phyloP scores from a whole-genome alignment of 1,139 yeast species.

The Nakaseomyces uthaithaninus region DNA sequence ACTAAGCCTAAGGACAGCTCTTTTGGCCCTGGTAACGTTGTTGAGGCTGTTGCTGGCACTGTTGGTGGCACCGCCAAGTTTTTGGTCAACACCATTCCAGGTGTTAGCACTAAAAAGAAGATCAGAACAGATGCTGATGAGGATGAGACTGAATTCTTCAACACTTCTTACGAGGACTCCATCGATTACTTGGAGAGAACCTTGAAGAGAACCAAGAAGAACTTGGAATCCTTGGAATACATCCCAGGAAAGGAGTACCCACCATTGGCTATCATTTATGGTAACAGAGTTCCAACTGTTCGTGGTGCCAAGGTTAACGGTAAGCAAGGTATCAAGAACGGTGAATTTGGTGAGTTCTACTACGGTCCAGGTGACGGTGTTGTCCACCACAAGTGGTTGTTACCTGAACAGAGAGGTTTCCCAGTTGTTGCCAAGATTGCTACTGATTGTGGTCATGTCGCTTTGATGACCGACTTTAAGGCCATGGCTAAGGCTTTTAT shows the following conservation, averaged over 20 bases:
- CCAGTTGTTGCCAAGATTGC: constrained; percentile 60
- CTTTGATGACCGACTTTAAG: constrained; percentile 62
- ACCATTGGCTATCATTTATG: constrained; percentile 74
- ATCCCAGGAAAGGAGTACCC: constrained; percentile 53
- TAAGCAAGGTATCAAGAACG: constrained; percentile 50
- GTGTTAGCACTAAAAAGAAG: constrained; percentile 6
- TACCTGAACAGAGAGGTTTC: constrained; percentile 71
- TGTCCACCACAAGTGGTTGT: constrained; percentile 69
- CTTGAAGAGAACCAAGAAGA: constrained; percentile 51
- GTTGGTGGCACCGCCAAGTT: constrained; percentile 5
- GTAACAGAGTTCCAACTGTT: constrained; percentile 75
- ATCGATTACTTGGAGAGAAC: constrained; percentile 57
- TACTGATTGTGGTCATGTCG: constrained; percentile 68
- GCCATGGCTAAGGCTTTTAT: constrained; percentile 63
- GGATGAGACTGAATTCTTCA: constrained; percentile 17
- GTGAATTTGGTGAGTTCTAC: constrained; percentile 65
- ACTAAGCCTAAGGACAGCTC: constrained; percentile 8
- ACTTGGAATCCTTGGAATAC: constrained; percentile 48
- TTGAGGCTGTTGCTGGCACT: constrained; percentile 6
- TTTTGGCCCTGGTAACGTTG: constrained; percentile 11
- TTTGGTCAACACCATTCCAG: constrained; percentile 6
- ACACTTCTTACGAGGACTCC: constrained; percentile 49
- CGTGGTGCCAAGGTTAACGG: constrained; percentile 64
- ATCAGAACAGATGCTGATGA: constrained; percentile 13
- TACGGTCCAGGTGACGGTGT: constrained; percentile 95